These are phyloP conservation scores for Amniculicola lignicola DNA, from an alignment of 495 filamentous ascomycete species.

Conservation along the genomic window DNA sequence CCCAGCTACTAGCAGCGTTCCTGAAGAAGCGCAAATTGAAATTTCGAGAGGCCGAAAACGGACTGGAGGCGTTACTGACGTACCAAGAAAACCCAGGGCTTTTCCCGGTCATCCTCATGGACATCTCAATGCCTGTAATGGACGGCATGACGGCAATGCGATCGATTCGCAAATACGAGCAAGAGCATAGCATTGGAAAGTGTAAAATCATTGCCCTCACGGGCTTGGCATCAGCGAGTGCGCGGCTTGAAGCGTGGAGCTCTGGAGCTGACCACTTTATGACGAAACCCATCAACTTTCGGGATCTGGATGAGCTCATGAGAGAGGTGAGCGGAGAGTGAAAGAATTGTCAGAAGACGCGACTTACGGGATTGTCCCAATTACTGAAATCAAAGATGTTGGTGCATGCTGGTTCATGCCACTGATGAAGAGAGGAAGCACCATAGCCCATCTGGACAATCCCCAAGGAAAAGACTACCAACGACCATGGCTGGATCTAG, in stretches of 20 bases:
- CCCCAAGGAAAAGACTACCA: too few species aligned
- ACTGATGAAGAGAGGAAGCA: too few species aligned
- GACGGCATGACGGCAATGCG: slow-evolving; percentile 31
- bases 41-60: slow-evolving; percentile 31
- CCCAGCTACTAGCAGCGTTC: slow-evolving; percentile 25
- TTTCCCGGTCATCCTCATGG: slow-evolving; percentile 31
- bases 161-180: slow-evolving; percentile 22
- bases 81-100: slow-evolving; percentile 7
- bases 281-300: slow-evolving; percentile 29
- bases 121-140: slow-evolving; percentile 38
- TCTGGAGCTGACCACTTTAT: slow-evolving; percentile 26
- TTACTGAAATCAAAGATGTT: too few species aligned
- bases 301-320: slow-evolving; percentile 11
- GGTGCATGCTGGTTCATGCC: too few species aligned
- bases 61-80: slow-evolving; percentile 29
- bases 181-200: slow-evolving; percentile 3
- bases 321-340: too few species aligned
- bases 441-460: too few species aligned
- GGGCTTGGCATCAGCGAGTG: slow-evolving; percentile 21
- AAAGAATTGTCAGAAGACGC: too few species aligned
- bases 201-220: slow-evolving; percentile 25
- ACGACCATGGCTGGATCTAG: too few species aligned
- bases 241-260: slow-evolving; percentile 26
- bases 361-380: too few species aligned
- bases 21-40: slow-evolving; percentile 14